phyloP scores from a whole-genome alignment of 2,329 filamentous ascomycete species.

The Paecilomyces variotii region DNA sequence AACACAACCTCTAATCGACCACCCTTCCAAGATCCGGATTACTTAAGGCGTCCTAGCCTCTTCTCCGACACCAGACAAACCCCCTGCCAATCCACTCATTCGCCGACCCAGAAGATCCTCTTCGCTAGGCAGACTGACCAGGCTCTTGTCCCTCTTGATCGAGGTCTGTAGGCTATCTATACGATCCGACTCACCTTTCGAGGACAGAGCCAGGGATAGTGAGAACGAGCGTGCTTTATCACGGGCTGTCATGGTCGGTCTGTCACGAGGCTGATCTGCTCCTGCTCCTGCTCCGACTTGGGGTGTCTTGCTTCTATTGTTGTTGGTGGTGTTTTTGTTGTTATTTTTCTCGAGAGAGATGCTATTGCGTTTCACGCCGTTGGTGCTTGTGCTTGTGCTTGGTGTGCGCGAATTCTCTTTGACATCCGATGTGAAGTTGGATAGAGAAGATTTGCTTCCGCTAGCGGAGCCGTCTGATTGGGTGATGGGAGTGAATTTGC shows the following conservation, averaged over 20 bases:
- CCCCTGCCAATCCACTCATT: constrained; percentile 10
- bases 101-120: constrained; percentile 44
- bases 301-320: background rate
- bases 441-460: constrained; percentile 1
- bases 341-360: background rate
- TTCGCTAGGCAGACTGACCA: constrained; percentile 47
- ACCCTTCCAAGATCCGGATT: background rate
- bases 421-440: background rate
- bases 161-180: constrained; percentile 13
- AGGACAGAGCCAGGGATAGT: constrained; percentile 5
- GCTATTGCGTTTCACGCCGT: background rate
- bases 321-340: background rate
- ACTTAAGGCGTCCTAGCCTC: constrained; percentile 8
- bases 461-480: constrained; percentile 12
- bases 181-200: constrained; percentile 12
- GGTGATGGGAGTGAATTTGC: constrained; percentile 16
- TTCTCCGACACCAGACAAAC: constrained; percentile 10
- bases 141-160: constrained; percentile 35
- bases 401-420: constrained; percentile 2
- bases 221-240: background rate
- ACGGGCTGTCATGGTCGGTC: background rate
- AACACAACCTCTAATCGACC: too few species aligned
- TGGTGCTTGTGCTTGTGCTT: background rate
- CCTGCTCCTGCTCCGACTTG: background rate
- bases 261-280: background rate